Evolutionary conservation across 164 flowering plant genomes (phyloP).

Genomic region (Dillenia suffruticosa): DNA sequence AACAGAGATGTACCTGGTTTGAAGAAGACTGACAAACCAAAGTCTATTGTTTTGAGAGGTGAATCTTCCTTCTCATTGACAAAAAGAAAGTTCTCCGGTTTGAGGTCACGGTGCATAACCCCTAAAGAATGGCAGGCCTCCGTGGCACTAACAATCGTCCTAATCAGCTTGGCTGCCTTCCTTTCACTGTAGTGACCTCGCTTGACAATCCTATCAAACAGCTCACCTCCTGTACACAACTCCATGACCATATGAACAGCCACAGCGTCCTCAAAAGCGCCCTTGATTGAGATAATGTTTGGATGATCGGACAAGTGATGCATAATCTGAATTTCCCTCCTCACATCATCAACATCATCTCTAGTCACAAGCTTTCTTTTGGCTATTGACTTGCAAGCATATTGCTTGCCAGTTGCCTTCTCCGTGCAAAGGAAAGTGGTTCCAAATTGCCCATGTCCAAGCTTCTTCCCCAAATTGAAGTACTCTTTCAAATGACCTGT

Average conservation of each 20-base stretch:
- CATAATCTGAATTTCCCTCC: constrained; percentile 90
- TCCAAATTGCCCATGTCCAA: constrained; percentile 88
- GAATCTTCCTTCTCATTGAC: constrained; percentile 65
- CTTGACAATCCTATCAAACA: constrained; percentile 76
- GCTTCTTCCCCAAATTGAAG: constrained; percentile 62
- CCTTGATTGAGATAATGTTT: constrained; percentile 55
- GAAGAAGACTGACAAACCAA: constrained; percentile 81
- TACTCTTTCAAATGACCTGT: constrained; percentile 70
- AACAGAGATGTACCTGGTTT: constrained; percentile 62
- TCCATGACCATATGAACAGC: constrained; percentile 94
- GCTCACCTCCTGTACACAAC: constrained; percentile 81
- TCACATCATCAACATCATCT: constrained; percentile 86
- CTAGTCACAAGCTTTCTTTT: constrained; percentile 55
- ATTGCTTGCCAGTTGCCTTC: constrained; percentile 54
- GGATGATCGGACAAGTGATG: constrained; percentile 73
- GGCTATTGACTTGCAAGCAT: constrained; percentile 83
- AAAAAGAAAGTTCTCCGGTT: constrained; percentile 91
- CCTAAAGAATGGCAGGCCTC: constrained; percentile 82
- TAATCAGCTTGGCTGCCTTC: constrained; percentile 74
- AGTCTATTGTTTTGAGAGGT: constrained; percentile 72
- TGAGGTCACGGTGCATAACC: constrained; percentile 91
- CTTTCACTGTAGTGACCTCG: constrained; percentile 73
- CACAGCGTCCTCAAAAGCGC: constrained; percentile 77
- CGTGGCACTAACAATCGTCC: constrained; percentile 63
- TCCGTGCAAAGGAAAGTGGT: constrained; percentile 67